Evolutionary conservation across 176 grass and related monocot species (phyloP).

Genomic region (Musa itinerans): DNA sequence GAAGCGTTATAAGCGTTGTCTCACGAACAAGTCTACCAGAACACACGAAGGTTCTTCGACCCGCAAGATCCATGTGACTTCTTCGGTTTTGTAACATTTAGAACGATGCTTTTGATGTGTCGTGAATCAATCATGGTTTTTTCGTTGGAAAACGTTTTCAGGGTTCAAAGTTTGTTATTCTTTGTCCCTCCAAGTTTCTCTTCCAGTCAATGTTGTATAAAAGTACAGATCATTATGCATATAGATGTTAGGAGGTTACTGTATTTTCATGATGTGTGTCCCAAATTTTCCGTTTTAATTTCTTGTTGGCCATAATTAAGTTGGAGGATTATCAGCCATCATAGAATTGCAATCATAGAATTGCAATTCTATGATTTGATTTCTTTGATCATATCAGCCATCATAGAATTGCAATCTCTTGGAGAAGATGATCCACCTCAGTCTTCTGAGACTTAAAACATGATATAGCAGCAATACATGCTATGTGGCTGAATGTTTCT

Average conservation of each 20-base stretch:
- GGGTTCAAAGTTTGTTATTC: background rate
- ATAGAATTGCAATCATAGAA: no score
- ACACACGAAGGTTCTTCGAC: conserved; percentile 3
- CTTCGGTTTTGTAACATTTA: background rate
- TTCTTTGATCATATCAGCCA: no score
- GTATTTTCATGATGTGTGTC: background rate
- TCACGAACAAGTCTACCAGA: conserved; percentile 40
- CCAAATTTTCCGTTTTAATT: background rate
- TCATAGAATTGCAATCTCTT: no score
- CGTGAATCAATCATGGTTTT: conserved; percentile 9
- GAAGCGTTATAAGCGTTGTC: conserved; percentile 86
- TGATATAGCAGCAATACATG: no score
- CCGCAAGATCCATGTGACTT: background rate
- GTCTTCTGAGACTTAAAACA: no score
- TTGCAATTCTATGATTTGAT: no score
- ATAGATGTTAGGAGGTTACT: background rate
- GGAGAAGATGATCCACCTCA: no score
- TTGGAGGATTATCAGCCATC: background rate
- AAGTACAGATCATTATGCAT: background rate
- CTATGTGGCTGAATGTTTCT: no score
- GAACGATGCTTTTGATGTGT: background rate
- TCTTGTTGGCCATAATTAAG: background rate
- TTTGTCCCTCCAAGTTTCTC: conserved; percentile 8
- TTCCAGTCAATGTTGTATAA: conserved; percentile 10
- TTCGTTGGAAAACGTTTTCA: conserved; percentile 18